A percentile compares a stretch with the other conserved stretches of the same genome.
Evolutionary conservation across 2,329 filamentous ascomycete genomes (phyloP).

Genomic region (Exophiala calicioides): DNA sequence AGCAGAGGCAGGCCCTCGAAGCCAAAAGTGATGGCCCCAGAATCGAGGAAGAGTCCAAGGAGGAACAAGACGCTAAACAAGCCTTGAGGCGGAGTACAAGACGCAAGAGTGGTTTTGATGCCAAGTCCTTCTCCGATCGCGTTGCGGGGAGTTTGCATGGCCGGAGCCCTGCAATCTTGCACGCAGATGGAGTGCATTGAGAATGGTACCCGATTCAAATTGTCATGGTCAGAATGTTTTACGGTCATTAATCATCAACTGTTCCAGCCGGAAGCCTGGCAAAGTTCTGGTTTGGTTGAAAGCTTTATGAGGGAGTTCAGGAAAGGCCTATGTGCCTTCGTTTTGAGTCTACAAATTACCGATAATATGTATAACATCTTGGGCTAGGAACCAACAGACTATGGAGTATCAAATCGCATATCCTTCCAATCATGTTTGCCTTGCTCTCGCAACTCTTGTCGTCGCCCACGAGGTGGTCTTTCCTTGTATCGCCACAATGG

Average conservation of each 20-base stretch:
- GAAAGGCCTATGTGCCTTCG: constrained; percentile 18
- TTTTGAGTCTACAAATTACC: not conserved
- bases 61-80: constrained; percentile 39
- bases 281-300: not conserved
- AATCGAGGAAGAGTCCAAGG: constrained; percentile 42
- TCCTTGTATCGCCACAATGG: too few relatives aligned
- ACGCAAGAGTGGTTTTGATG: constrained; percentile 34
- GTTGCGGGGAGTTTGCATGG: constrained; percentile 33
- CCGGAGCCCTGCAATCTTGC: constrained; percentile 30
- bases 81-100: constrained; percentile 29
- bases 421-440: too few relatives aligned
- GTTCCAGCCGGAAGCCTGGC: not conserved
- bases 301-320: constrained; percentile 2
- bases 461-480: too few relatives aligned
- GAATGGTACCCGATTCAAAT: constrained; percentile 4
- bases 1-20: constrained; percentile 45
- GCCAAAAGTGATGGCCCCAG: constrained; percentile 40
- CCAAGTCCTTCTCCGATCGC: constrained; percentile 34
- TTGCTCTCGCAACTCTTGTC: too few relatives aligned
- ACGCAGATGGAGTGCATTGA: constrained; percentile 30
- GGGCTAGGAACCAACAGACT: constrained; percentile 9
- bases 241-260: not conserved
- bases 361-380: constrained; percentile 22
- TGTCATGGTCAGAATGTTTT: constrained; percentile 4
- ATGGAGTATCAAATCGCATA: constrained; percentile 1